phyloP scores from a whole-genome alignment of 441 rosid genomes.

The Gossypium aridum region DNA sequence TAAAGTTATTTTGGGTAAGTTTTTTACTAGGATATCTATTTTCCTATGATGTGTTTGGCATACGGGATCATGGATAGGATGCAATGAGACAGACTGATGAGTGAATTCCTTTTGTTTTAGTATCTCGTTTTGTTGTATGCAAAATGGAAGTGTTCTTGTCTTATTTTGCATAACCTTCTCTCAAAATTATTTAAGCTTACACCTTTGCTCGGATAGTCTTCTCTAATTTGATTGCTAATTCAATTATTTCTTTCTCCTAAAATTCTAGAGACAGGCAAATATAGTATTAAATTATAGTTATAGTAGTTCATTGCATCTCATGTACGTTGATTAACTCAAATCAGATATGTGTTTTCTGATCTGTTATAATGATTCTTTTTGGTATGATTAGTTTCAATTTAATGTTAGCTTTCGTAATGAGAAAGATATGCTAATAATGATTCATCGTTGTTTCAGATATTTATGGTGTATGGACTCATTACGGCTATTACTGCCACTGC shows the following conservation, averaged over 20 bases:
- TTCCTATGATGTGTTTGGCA: neutral
- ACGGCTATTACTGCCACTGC: slow-evolving; percentile 48
- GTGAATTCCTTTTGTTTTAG: neutral
- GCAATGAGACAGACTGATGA: neutral
- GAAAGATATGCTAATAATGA: slow-evolving; percentile 8
- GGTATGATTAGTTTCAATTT: neutral
- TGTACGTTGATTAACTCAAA: neutral
- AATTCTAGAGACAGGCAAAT: neutral
- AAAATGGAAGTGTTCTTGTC: neutral
- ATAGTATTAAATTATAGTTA: neutral
- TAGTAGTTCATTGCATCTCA: neutral
- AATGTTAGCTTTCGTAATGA: neutral
- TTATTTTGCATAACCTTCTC: neutral
- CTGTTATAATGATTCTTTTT: neutral
- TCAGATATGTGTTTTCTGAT: neutral
- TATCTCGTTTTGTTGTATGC: neutral
- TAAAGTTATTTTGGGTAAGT: slow-evolving; percentile 51
- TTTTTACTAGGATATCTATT: neutral
- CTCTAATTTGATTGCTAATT: neutral
- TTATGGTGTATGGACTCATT: slow-evolving; percentile 66
- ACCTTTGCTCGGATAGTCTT: neutral
- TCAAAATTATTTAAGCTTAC: neutral
- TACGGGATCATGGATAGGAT: neutral
- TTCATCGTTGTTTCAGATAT: slow-evolving; percentile 38
- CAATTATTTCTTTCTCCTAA: neutral